Conservation (phyloP, 2,329 filamentous ascomycete genomes). For the Fusarium beomiforme region DNA sequence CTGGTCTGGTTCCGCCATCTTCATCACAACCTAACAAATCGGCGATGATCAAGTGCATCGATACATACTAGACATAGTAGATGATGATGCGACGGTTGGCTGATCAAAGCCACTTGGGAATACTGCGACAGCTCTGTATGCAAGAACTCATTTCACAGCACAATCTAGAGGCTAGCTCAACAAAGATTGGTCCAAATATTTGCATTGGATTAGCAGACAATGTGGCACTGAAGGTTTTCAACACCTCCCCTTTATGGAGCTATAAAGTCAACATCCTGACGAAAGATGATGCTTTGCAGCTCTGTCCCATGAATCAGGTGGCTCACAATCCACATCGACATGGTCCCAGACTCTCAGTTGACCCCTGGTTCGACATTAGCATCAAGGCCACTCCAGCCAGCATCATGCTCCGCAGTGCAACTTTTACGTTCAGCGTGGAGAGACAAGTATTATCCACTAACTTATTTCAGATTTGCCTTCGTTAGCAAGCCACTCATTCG, state of each 20-base stretch:
- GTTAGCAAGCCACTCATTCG: slow-evolving; percentile 31
- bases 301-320: slow-evolving; percentile 9
- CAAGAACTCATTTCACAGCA: not conserved
- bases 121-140: slow-evolving; percentile 1
- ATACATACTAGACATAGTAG: slow-evolving; percentile 2
- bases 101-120: slow-evolving; percentile 15
- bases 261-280: slow-evolving; percentile 8
- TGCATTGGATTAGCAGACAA: slow-evolving; percentile 5
- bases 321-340: slow-evolving; percentile 3
- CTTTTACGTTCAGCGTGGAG: slow-evolving; percentile 22
- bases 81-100: slow-evolving; percentile 6
- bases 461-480: slow-evolving; percentile 23
- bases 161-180: not conserved
- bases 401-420: slow-evolving; percentile 14
- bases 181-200: slow-evolving; percentile 10
- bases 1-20: not conserved
- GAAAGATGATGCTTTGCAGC: not conserved
- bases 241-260: slow-evolving; percentile 1
- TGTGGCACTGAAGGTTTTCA: not conserved
- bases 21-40: slow-evolving; percentile 4
- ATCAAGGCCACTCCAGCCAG: slow-evolving; percentile 5
- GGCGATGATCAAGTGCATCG: slow-evolving; percentile 12
- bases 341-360: slow-evolving; percentile 12
- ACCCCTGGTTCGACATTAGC: slow-evolving; percentile 5
- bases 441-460: slow-evolving; percentile 36